Base-by-base conservation (phyloP, 192 early-diverging fungal species). In the Backusella australiensis region DNA sequence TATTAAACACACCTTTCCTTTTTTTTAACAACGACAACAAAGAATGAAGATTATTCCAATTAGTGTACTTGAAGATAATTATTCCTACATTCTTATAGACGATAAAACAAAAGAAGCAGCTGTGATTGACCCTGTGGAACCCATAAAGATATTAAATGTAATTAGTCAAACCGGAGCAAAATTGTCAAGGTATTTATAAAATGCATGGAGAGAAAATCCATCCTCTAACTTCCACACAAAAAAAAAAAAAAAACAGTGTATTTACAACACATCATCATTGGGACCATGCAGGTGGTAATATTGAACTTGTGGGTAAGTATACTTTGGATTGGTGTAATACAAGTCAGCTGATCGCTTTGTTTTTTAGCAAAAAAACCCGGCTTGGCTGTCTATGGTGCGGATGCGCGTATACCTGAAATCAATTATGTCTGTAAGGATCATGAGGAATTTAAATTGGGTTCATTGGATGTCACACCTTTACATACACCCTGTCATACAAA, bases 241-340 rank as follows among this genome's bases (percentile, higher is more conserved):
- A n/a, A n/a, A n/a, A n/a, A n/a, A n/a, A 34, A 44, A 44, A 44
- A 44, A 44, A 44, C 42, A 44, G 85, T 36, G 82, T 93, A 26
- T 88, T 94, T 72, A 90, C 89, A 29, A 96, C 95, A 39, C 97
- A 98, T 85, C 96, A 98, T 85, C 96, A 97, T 81, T 81, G 80
- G 78, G 97, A 99, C 82, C 97, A 99, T 78, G 81, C 94, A 32
- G 93, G 90, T 52, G 95, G 95, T 29, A 97, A 96, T 81, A 80
- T 76, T 34, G 83, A 87, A 63, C 74, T 96, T 41, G 79, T 91
- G 14, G 80, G 80, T 81, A 78, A 75, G 65, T 36, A 35, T 63
- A 59, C 59, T 53, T 52, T 23, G 71, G 49, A 35, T 21, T 72
- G 34, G 38, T 63, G 72, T 74, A 74, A 74, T 56, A 74, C 72